Evolutionary conservation across 768 basidiomycete species (phyloP).

Genomic region (Suillus subluteus): DNA sequence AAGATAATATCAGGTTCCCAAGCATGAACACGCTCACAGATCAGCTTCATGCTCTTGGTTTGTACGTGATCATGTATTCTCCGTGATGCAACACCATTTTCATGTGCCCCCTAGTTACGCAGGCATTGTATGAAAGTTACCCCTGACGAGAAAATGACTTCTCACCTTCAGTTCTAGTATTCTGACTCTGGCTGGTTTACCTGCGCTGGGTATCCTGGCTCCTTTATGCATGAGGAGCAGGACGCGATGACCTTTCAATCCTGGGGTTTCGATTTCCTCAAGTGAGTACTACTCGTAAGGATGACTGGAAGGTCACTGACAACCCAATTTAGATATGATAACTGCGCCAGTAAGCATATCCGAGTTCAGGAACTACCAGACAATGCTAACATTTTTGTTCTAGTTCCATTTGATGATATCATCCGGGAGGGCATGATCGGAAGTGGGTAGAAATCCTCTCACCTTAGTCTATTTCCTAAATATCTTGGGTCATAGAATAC

Average conservation of each 20-base stretch:
- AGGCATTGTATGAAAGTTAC: conserved; percentile 52
- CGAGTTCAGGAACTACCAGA: neutral
- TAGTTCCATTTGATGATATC: conserved; percentile 60
- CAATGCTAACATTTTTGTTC: neutral
- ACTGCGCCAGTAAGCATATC: conserved; percentile 51
- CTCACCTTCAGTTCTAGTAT: conserved; percentile 42
- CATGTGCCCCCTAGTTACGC: conserved; percentile 43
- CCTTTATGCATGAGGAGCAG: conserved; percentile 61
- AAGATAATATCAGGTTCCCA: conserved; percentile 55
- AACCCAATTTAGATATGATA: conserved; percentile 50
- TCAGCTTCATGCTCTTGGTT: conserved; percentile 55
- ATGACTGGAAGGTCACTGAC: conserved; percentile 7
- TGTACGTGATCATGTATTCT: conserved; percentile 42
- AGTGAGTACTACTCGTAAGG: conserved; percentile 41
- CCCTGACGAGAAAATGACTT: neutral
- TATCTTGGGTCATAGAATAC: conserved; percentile 45
- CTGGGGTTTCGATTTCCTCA: conserved; percentile 69
- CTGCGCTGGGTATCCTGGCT: conserved; percentile 62
- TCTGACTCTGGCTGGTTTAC: conserved; percentile 73
- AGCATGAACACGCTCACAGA: conserved; percentile 60
- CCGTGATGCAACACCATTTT: conserved; percentile 4
- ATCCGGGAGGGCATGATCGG: conserved; percentile 57
- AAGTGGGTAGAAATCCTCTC: conserved; percentile 38
- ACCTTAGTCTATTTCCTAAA: conserved; percentile 1
- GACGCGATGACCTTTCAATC: conserved; percentile 59